Base-by-base conservation (phyloP, 2,329 filamentous ascomycete genomes). In the Diplodia scrobiculata region DNA sequence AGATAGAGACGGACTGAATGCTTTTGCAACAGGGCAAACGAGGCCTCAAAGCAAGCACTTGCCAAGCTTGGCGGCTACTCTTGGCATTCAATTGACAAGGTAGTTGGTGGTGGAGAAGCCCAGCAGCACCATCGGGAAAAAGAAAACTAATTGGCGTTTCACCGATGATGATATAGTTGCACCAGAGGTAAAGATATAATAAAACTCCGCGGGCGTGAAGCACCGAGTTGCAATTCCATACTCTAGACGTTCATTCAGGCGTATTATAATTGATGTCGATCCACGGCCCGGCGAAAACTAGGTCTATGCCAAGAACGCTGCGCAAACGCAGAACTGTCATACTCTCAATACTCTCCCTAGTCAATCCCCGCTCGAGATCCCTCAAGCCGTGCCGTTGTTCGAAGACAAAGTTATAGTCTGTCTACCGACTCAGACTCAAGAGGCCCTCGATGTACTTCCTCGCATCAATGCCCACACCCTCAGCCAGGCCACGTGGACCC, bases 401-500 rank as follows among this genome's bases (percentile, higher is more conserved):
- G 13, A 59, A 6, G 19, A 14, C 29, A 34, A 5, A 14, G 3
- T 32, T n/a, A 9, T 11, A 27, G 25, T 41, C n/a, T 19, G 25
- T 19, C 72, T 68, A 77, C 55, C 75, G 76, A 73, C 84, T 84
- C 72, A 92, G 75, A 72, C 83, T 91, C 75, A 92, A 78, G 66
- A 93, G 74, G 1, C 87, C 87, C 75, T 92, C 90, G 3, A 92
- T 86, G 75, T 92, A 92, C 73, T 84, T 85, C 75, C 87, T 84
- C 34, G 90, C 91, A 79, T 93, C 90, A 38, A 92, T 83, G 0
- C 90, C 90, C 69, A 93, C 91, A 0, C 90, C 90, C 72, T 91
- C 87, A 0, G 85, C 87, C 69, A 92, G 76, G 65, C 84, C 84
- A 21, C 82, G 84, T 1, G 87, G 84, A 2, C 85, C 86, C 84